Base-by-base conservation (phyloP, 148 eudicot genomes). In the Cornus florida region DNA sequence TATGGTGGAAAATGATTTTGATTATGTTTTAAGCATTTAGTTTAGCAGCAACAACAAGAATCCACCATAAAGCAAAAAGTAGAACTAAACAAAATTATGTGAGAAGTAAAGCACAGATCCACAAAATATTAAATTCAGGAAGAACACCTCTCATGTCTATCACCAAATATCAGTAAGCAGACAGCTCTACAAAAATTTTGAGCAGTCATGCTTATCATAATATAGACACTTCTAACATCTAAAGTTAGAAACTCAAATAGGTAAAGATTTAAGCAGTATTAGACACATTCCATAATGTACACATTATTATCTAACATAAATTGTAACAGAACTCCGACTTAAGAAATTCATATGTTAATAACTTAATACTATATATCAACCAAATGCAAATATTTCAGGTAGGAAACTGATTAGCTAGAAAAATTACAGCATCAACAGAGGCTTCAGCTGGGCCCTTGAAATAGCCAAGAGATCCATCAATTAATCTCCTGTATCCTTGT, bases 391-490 rank as follows among this genome's bases (percentile, higher is more conserved):
- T 28, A 32, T 38, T 46, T 13, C 50, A 80, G 31, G 56, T 23
- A 62, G 32, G 35, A 71, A 41, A 46, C 20, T 24, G 57, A 70
- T 6, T 33, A 74, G 39, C 35, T 67, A 19, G 32, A 60, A 76
- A 43, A 79, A 70, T 82, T 97, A 97, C 99, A 78, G 99, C 97
- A 89, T 97, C 99, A 81, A 94, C 98, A 23, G 98, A 89, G 71
- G 99, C 99, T 87, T 97, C 99, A 82, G 95, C 99, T 71, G 99
- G 99, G 76, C 99, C 99, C 87, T 88, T 97, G 86, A 97, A 97
- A 87, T 90, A 97, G 70, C 94, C 98, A 38, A 97, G 98, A 74
- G 99, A 94, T 82, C 99, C 99, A 83, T 97, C 99, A 79, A 97
- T 97, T 68, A 97, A 88, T 84, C 99, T 90, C 84, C 99, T 90